Evolutionary conservation across 2,329 filamentous ascomycete genomes (phyloP).

Genomic region (Aspergillus carbonarius): DNA sequence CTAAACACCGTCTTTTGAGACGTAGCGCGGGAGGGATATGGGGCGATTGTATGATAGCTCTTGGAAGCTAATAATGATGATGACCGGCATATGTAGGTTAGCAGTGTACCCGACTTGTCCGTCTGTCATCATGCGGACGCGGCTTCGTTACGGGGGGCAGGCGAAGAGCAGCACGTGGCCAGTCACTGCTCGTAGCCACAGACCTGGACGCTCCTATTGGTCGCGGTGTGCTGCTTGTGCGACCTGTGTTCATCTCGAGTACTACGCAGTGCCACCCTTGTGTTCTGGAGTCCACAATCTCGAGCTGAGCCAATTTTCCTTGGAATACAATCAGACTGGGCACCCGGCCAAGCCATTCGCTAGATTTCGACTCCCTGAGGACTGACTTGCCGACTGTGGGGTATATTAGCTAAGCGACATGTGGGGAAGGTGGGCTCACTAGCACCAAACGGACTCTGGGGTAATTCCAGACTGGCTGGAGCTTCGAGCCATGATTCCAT

Average conservation of each 20-base stretch:
- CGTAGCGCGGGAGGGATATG: background rate
- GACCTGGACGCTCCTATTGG: no score
- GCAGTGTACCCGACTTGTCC: background rate
- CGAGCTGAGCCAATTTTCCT: no score
- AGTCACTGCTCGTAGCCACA: background rate
- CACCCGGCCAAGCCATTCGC: no score
- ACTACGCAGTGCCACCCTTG: no score
- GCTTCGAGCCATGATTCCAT: background rate
- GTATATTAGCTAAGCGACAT: background rate
- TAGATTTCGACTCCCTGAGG: no score
- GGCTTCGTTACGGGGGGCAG: background rate
- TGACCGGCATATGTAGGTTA: background rate
- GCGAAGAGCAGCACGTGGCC: background rate
- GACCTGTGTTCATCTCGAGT: no score
- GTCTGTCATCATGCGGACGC: background rate
- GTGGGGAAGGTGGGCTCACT: background rate
- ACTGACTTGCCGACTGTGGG: background rate
- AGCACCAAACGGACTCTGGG: background rate
- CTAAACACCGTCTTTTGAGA: background rate
- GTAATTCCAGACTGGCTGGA: background rate
- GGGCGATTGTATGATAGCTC: slow-evolving; percentile 5
- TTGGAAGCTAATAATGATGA: background rate
- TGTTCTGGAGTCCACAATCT: no score
- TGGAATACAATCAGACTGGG: no score
- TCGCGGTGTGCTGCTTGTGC: no score